Evolutionary conservation across 257 asterid species (phyloP), one percentile per base, ranked within the genome.

Genomic region (Przewalskia tangutica): DNA sequence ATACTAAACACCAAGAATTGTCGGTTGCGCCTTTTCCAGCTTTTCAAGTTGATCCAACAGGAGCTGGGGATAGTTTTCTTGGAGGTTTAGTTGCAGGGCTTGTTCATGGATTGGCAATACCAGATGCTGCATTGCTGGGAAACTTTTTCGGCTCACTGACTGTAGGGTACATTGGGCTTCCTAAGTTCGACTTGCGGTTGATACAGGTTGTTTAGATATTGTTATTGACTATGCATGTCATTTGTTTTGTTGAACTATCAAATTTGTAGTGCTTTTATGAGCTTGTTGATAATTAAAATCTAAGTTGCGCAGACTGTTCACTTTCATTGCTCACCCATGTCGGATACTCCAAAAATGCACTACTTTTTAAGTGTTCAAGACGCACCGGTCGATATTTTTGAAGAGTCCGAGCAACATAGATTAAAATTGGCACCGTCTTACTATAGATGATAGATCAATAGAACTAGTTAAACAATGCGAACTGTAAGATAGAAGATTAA

Each of bases 11-110:
- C 20, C 88, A 75, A 82, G 97, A 90, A 89, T 90, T 88, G 90
- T 86, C 83, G 85, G 83, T 95, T 59, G 89, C 89, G 14, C 97
- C 99, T 7, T 95, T 95, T 75, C 89, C 90, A 4, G 84, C 97
- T 0, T 84, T 90, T 77, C 97, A 95, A 90, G 92, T 94, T 84
- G 99, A 95, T 85, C 98, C 98, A 6, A 95, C 99, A 0, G 99
- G 99, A 2, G 98, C 99, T 13, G 98, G 99, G 53, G 99, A 95
- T 86, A 92, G 99, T 80, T 95, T 94, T 38, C 89, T 95, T 36
- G 99, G 97, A 6, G 99, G 99, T 13, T 88, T 95, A 68, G 98
- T 94, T 10, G 93, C 88, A 3, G 99, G 99, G 67, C 87, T 94
- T 46, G 89, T 86, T 20, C 90, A 89, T 58, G 99, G 97, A 42